phyloP scores from a whole-genome alignment of 768 basidiomycete genomes.

The Collybia sordida region DNA sequence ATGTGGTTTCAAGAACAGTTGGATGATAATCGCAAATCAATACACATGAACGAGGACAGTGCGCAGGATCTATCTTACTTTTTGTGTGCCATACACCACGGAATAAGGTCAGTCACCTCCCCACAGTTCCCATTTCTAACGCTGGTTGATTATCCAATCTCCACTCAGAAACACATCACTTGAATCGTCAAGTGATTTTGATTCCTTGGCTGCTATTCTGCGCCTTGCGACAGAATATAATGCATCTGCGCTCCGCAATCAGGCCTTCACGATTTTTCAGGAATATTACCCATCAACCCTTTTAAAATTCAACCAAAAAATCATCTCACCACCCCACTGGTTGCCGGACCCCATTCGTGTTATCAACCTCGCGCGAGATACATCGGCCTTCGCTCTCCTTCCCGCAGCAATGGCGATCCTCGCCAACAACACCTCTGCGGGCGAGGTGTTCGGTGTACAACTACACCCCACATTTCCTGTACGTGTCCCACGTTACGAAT shows the following conservation, averaged over 20 bases:
- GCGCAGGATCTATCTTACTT: conserved; percentile 10
- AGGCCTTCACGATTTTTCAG: conserved; percentile 11
- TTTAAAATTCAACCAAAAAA: conserved; percentile 9
- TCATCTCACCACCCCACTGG: conserved; percentile 7
- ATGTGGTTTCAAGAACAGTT: conserved; percentile 3
- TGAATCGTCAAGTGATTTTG: conserved; percentile 5
- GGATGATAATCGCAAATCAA: conserved; percentile 5
- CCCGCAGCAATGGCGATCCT: conserved; percentile 19
- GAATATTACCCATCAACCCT: conserved; percentile 14
- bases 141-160: background rate
- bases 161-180: conserved; percentile 6
- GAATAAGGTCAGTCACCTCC: background rate
- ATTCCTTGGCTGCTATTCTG: conserved; percentile 8
- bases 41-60: conserved; percentile 1
- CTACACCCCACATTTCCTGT: conserved; percentile 1
- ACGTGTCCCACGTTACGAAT: background rate
- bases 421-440: conserved; percentile 16
- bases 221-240: conserved; percentile 10
- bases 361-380: conserved; percentile 18
- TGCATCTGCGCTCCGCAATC: conserved; percentile 7
- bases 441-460: conserved; percentile 16
- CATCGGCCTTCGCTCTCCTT: conserved; percentile 12
- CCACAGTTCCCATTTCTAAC: background rate
- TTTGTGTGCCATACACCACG: conserved; percentile 5
- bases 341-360: conserved; percentile 11